Conservation (phyloP, 352 stramenopile genomes). For the Phytopythium aichiense region DNA sequence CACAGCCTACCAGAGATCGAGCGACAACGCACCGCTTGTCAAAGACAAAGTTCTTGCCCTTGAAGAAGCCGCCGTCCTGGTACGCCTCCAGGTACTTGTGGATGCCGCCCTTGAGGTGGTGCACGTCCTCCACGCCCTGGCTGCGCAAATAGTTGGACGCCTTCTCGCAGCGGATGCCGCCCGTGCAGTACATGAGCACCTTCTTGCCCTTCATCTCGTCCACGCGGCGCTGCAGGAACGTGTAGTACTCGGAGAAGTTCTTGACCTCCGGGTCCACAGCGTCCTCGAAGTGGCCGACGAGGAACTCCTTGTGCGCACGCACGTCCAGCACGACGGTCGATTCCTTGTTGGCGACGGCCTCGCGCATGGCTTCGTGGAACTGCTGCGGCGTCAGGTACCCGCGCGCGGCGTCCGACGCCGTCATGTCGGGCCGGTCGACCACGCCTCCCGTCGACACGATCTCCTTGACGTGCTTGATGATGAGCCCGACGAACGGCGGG, state of each 20-base stretch:
- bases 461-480: constrained; percentile 77
- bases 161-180: constrained; percentile 75
- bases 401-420: constrained; percentile 47
- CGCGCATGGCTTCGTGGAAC: constrained; percentile 62
- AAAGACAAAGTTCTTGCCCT: constrained; percentile 79
- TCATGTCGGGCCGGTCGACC: constrained; percentile 48
- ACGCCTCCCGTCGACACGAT: constrained; percentile 64
- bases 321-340: constrained; percentile 56
- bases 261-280: constrained; percentile 64
- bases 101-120: constrained; percentile 72
- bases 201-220: constrained; percentile 69
- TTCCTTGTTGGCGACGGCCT: constrained; percentile 38
- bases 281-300: constrained; percentile 70
- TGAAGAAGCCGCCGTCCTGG: constrained; percentile 58
- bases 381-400: constrained; percentile 74
- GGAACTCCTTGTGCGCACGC: constrained; percentile 55
- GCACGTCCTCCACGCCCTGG: constrained; percentile 48
- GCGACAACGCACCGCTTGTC: constrained; percentile 52
- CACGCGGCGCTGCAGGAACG: constrained; percentile 52
- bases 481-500: constrained; percentile 54
- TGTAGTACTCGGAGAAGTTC: constrained; percentile 76
- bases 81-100: constrained; percentile 72
- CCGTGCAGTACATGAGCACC: constrained; percentile 78
- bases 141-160: constrained; percentile 63
- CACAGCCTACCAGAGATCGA: too few species aligned